Conservation (phyloP, 108 stramenopile genomes). For the Nitzschia palea region DNA sequence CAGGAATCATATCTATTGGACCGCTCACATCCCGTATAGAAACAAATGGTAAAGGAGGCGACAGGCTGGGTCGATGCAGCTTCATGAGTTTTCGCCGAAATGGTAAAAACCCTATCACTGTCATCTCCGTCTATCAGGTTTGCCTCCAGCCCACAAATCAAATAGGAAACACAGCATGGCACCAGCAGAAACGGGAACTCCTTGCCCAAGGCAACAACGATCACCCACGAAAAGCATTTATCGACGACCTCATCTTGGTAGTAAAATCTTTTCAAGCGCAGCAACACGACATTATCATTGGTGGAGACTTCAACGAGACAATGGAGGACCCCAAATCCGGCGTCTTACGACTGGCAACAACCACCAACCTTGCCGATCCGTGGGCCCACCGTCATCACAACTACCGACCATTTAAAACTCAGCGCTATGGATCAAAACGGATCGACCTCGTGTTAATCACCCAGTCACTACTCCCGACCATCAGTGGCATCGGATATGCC, state of each 20-base stretch:
- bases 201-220: not conserved
- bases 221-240: not conserved
- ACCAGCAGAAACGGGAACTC: not conserved
- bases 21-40: too few relatives aligned
- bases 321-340: not conserved
- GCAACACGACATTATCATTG: not conserved
- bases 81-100: not conserved
- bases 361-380: not conserved
- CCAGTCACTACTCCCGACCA: too few relatives aligned
- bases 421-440: not conserved
- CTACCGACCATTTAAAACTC: not conserved
- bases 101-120: not conserved
- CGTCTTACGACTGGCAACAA: not conserved
- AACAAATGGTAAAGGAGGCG: too few relatives aligned
- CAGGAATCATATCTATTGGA: too few relatives aligned
- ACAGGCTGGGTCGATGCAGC: too few relatives aligned
- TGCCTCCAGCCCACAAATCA: not conserved
- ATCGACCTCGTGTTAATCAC: too few relatives aligned
- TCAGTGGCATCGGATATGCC: not conserved
- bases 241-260: not conserved
- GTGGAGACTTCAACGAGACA: conserved; percentile 1
- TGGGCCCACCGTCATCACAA: not conserved
- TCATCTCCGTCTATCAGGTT: not conserved
- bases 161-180: not conserved
- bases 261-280: not conserved